Percentiles rank a stretch among this genome's conserved stretches.
phyloP scores from a whole-genome alignment of 768 basidiomycete species.

The Leccinum subgranulosum region DNA sequence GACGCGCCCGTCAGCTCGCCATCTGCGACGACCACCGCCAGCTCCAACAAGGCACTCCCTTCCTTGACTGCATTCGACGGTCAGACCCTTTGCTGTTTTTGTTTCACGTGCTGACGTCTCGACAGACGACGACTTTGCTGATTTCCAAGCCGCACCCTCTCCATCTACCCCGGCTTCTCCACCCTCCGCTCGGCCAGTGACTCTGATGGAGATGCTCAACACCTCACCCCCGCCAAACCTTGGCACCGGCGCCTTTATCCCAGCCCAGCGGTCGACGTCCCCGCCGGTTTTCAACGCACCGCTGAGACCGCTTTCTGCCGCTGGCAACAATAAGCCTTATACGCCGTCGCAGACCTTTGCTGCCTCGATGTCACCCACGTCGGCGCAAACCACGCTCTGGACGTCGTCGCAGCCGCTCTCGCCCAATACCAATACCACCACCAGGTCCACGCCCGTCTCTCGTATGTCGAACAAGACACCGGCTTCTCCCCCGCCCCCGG shows the following conservation, averaged over 20 bases:
- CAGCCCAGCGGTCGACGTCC: constrained; percentile 13
- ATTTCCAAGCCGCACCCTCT: constrained; percentile 75
- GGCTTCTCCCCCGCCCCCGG: constrained; percentile 17
- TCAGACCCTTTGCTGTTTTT: constrained; percentile 1
- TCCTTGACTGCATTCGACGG: constrained; percentile 29
- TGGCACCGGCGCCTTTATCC: neutral
- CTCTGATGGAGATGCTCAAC: constrained; percentile 51
- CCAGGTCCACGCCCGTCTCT: constrained; percentile 6
- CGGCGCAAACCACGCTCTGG: constrained; percentile 23
- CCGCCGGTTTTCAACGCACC: constrained; percentile 27
- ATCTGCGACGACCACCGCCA: constrained; percentile 7
- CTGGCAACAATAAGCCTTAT: constrained; percentile 17
- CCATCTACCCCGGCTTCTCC: constrained; percentile 34
- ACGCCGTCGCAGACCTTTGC: constrained; percentile 14
- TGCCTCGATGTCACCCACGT: constrained; percentile 15
- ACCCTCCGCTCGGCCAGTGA: constrained; percentile 30
- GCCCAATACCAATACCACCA: constrained; percentile 4
- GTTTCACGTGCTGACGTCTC: constrained; percentile 8
- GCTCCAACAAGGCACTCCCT: constrained; percentile 32
- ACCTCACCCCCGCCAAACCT: constrained; percentile 26
- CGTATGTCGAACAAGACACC: constrained; percentile 18
- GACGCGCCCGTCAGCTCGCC: constrained; percentile 46
- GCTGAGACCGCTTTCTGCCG: constrained; percentile 26
- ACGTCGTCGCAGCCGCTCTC: constrained; percentile 28
- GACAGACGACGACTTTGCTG: constrained; percentile 79